Evolutionary conservation across 164 flowering plant species (phyloP).

Genomic region (Kalanchoe fedtschenkoi): DNA sequence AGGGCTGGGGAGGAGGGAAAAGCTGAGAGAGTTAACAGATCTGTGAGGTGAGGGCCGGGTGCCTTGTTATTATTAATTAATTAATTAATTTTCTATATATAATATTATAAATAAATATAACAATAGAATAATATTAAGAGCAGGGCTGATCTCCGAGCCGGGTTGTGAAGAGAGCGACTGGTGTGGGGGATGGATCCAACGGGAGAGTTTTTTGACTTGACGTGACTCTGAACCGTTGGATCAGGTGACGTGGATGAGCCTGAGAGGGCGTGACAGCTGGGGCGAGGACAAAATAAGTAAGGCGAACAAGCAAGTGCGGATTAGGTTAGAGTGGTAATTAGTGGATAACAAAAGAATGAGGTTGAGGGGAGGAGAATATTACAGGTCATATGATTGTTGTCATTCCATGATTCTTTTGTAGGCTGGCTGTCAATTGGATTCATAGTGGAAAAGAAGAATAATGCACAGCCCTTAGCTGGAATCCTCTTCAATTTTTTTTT

Average conservation of each 20-base stretch:
- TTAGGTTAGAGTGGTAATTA: slow-evolving; percentile 1
- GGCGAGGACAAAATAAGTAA: not conserved
- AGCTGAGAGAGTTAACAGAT: no score
- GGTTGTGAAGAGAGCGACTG: not conserved
- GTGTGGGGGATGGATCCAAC: not conserved
- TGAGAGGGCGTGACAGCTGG: not conserved
- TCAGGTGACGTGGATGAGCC: not conserved
- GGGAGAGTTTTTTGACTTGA: not conserved
- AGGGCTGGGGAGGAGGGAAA: not conserved
- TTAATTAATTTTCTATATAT: no score
- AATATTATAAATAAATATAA: no score
- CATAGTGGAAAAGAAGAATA: not conserved
- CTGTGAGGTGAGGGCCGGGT: no score
- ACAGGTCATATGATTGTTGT: slow-evolving; percentile 5
- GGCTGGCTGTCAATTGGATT: not conserved
- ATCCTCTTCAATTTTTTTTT: not conserved
- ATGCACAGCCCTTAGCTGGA: not conserved
- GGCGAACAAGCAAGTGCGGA: not conserved
- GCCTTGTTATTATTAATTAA: no score
- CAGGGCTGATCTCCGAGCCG: no score
- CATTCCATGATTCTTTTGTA: not conserved
- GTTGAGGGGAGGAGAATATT: not conserved
- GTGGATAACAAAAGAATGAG: not conserved
- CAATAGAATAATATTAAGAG: no score
- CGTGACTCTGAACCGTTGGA: not conserved